A percentile compares a stretch with the other conserved stretches of the same genome.
Conservation (phyloP, 257 asterid genomes). For the Nicotiana tomentosiformis region DNA sequence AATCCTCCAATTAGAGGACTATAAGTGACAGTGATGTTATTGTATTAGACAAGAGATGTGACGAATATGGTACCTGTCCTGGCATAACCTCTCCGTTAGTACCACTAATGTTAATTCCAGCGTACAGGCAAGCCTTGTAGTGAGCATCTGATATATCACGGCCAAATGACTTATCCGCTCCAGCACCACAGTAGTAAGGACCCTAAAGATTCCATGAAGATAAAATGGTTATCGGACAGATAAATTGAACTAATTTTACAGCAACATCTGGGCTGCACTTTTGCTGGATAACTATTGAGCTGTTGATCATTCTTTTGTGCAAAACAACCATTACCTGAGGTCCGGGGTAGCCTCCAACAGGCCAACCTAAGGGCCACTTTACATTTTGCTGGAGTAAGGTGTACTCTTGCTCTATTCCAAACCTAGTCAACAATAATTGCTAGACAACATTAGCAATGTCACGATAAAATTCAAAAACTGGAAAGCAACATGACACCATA, state of each 20-base stretch:
- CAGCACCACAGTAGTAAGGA: slow-evolving; percentile 91
- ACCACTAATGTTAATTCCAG: slow-evolving; percentile 95
- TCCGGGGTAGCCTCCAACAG: slow-evolving; percentile 94
- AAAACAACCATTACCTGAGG: slow-evolving; percentile 62
- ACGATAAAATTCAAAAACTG: neutral
- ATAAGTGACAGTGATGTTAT: neutral
- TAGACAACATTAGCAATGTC: neutral
- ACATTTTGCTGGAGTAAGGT: slow-evolving; percentile 78
- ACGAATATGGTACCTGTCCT: slow-evolving; percentile 65
- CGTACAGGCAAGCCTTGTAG: slow-evolving; percentile 95
- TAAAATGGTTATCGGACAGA: neutral
- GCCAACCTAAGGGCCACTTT: slow-evolving; percentile 97
- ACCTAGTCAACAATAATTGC: slow-evolving; percentile 45
- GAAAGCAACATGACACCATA: neutral
- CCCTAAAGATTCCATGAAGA: slow-evolving; percentile 49
- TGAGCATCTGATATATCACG: slow-evolving; percentile 97
- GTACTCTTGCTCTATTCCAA: slow-evolving; percentile 91
- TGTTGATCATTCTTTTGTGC: neutral
- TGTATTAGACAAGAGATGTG: neutral
- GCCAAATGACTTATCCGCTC: slow-evolving; percentile 95
- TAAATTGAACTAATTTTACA: neutral
- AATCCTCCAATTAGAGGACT: neutral
- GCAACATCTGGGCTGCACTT: neutral
- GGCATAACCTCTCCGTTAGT: slow-evolving; percentile 99
- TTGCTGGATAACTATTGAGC: neutral